Percentiles rank a stretch among this genome's conserved stretches.
Conservation (phyloP, 495 filamentous ascomycete genomes). For the Penicillium atrosanguineum region DNA sequence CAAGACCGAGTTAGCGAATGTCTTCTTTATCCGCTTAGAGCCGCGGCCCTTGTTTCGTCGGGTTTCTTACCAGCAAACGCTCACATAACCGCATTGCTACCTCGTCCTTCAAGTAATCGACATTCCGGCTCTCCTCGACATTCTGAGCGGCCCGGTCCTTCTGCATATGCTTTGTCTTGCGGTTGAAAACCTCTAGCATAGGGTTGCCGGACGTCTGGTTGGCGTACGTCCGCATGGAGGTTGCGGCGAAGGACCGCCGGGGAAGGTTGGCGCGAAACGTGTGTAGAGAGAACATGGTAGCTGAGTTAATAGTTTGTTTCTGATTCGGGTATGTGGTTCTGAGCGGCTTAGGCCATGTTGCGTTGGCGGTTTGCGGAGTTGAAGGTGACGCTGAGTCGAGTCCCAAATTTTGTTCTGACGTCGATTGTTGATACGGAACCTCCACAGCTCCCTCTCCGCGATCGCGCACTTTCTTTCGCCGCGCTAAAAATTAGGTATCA, state of each 20-base stretch:
- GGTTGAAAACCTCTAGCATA: conserved; percentile 87
- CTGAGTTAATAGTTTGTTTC: not conserved
- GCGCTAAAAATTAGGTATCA: conserved; percentile 8
- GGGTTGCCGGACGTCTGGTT: conserved; percentile 72
- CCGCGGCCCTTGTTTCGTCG: conserved; percentile 2
- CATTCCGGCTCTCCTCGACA: conserved; percentile 66
- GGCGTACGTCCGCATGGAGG: conserved; percentile 59
- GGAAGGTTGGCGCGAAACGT: conserved; percentile 22
- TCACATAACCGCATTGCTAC: conserved; percentile 83
- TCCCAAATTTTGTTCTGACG: conserved; percentile 31
- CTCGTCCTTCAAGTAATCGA: conserved; percentile 92
- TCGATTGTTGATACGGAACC: conserved; percentile 33
- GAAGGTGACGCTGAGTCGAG: conserved; percentile 7
- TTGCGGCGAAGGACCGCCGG: conserved; percentile 16
- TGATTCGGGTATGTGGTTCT: not conserved
- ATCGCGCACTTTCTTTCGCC: conserved; percentile 11
- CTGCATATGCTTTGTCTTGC: conserved; percentile 80
- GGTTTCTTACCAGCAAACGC: conserved; percentile 65
- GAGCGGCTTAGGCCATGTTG: conserved; percentile 9
- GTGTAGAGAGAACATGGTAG: conserved; percentile 29
- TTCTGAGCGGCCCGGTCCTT: conserved; percentile 79
- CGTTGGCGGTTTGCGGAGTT: conserved; percentile 6
- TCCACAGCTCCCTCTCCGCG: conserved; percentile 28
- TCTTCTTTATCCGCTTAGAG: not conserved
- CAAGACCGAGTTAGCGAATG: conserved; percentile 9